Evolutionary conservation across 495 filamentous ascomycete genomes (phyloP), one percentile per base, ranked within the genome.

Genomic region (Penicillium waksmanii): DNA sequence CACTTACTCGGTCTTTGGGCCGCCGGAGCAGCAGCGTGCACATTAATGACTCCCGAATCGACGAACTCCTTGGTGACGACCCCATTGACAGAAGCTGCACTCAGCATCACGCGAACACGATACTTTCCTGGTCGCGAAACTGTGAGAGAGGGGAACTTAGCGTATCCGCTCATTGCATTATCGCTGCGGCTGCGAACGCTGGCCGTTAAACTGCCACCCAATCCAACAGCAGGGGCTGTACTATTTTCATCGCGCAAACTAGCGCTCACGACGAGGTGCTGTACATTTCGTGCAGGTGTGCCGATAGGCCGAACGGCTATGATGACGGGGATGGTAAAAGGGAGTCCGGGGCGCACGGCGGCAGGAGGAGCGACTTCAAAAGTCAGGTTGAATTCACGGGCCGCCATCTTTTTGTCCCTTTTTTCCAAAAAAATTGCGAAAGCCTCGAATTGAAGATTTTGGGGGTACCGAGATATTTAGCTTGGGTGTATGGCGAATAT

Each of bases 271-370:
- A 72, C 73, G 3, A 78, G 66, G n/a, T 72, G 69, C 50, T 75
- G 74, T 1, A 65, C 53, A 13, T 66, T 56, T 33, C 55, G 55
- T 3, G 63, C 59, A 2, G 75, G 66, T 19, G 60, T 62, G 5
- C 73, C 74, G 2, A 77, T 67, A 8, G 73, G 67, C 3, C 72
- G 65, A 3, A 78, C 71, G 7, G 71, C 67, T 31, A 77, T 64
- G 17, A 77, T 49, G 25, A 78, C 69, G 15, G 75, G 75, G 1
- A 77, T 57, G 9, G 73, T 73, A 58, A 77, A 74, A 11, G 73
- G 61, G 8, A 63, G 48, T 0, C 68, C 65, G 1, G 74, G 73
- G 3, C 62, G 65, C 9, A 60, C 66, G 17, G 74, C 61, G 13
- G 68, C 18, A 23, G 73, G 73, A 49, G 76, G 76, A 21, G 63